Base-by-base conservation (phyloP, 2,329 filamentous ascomycete genomes). In the Nannizzia gypsea region DNA sequence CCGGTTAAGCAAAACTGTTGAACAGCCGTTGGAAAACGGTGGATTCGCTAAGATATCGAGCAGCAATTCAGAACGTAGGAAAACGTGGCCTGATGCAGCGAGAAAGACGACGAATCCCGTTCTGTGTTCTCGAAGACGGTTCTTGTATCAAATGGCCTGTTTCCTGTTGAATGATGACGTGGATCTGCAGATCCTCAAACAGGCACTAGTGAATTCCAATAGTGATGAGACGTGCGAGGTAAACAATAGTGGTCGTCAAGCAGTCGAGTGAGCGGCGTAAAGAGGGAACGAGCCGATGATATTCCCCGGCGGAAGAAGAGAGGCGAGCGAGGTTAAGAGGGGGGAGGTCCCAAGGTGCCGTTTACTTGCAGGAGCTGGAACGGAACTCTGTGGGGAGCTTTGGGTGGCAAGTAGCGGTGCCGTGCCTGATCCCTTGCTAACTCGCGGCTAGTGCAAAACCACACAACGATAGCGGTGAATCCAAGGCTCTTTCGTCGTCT, bases 161-260 rank as follows among this genome's bases (percentile, higher is more conserved):
- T 50, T 50, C 4, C 20, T n/a, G 50, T 54, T 54, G n/a, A 15
- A 50, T 9, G 44, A 54, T 54, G 50, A 54, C 50, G 50, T 54
- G 50, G 50, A 54, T 54, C 50, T 34, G 50, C 50, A 54, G 50
- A 54, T 54, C 50, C 20, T 54, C 24, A 34, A 54, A 31, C 50
- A 54, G 26, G 28, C 50, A 36, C 50, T 22, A 54, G 50, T 31
- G 24, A 26, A 34, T 31, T 15, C 17, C 50, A 54, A 22, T 54
- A n/a, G 52, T 20, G 52, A 56, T 36, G 8, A 36, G 52, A 38
- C 26, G 20, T 38, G 22, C 36, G 52, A 6, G 34, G 22, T 38
- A 56, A 9, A 56, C 11, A 24, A 50, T 8, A 28, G 44, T 50
- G 20, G 44, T 22, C 22, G 44, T 50, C 44, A 26, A 28, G 20